phyloP scores from a whole-genome alignment of 2,329 filamentous ascomycete genomes.

The Aspergillus neotritici region DNA sequence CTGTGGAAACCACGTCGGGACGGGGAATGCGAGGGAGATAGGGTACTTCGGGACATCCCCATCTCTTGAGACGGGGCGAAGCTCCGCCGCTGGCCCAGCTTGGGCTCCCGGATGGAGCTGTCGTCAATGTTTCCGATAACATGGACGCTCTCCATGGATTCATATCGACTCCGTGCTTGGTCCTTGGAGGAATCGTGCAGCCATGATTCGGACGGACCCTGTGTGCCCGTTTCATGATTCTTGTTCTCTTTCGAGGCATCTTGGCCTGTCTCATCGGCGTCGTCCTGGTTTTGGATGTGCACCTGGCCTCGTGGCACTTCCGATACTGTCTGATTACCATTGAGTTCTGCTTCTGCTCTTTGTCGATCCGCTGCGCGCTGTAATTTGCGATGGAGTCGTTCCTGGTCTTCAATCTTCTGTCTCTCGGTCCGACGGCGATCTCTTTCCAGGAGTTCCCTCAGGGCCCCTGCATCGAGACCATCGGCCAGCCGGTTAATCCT shows the following conservation, averaged over 20 bases:
- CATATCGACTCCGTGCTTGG: slow-evolving; percentile 15
- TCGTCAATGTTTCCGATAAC: slow-evolving; percentile 33
- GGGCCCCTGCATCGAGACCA: slow-evolving; percentile 73
- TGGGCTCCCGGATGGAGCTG: slow-evolving; percentile 27
- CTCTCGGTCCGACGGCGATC: slow-evolving; percentile 75
- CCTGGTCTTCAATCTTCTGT: slow-evolving; percentile 65
- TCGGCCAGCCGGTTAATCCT: slow-evolving; percentile 68
- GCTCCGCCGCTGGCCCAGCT: slow-evolving; percentile 24
- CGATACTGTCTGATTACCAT: slow-evolving; percentile 4
- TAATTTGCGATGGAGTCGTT: slow-evolving; percentile 49
- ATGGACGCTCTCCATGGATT: slow-evolving; percentile 28
- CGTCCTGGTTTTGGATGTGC: slow-evolving; percentile 6
- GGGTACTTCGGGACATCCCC: slow-evolving; percentile 28
- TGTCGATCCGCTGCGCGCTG: slow-evolving; percentile 49
- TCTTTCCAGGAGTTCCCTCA: slow-evolving; percentile 84
- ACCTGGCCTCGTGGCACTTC: slow-evolving; percentile 5
- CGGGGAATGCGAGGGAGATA: slow-evolving; percentile 39
- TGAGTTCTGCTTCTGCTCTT: slow-evolving; percentile 51
- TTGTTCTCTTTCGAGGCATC: slow-evolving; percentile 4
- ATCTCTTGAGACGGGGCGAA: slow-evolving; percentile 32
- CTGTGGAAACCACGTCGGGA: slow-evolving; percentile 41
- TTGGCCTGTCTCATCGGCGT: slow-evolving; percentile 7
- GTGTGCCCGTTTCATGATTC: slow-evolving; percentile 7
- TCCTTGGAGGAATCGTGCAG: slow-evolving; percentile 29
- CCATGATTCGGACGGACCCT: slow-evolving; percentile 25